phyloP scores from a whole-genome alignment of 768 basidiomycete genomes.

The Xerocomus brunneocitrinus region DNA sequence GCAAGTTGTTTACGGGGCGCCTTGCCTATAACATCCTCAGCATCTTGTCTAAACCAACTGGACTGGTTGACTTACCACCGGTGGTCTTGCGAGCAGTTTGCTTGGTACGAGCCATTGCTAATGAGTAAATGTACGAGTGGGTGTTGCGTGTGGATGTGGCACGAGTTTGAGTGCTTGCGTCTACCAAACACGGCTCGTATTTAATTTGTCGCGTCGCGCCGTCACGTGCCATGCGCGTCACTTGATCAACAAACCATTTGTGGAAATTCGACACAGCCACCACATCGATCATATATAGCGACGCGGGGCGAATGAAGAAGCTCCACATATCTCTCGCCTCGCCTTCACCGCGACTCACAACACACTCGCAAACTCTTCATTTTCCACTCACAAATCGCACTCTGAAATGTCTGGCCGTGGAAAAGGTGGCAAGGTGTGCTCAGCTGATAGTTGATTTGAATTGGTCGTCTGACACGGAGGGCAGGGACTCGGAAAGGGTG shows the following conservation, averaged over 20 bases:
- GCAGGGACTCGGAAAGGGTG: background rate
- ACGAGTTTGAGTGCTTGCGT: no score
- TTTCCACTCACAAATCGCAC: conserved; percentile 4
- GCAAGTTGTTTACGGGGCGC: conserved; percentile 57
- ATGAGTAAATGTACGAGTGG: background rate
- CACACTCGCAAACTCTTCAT: conserved; percentile 12
- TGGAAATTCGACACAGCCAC: conserved; percentile 31
- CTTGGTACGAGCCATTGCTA: conserved; percentile 66
- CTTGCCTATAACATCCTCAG: background rate
- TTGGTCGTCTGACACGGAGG: no score
- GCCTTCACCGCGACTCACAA: conserved; percentile 6
- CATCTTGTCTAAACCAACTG: background rate
- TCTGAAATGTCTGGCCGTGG: conserved; percentile 34
- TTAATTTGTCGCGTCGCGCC: conserved; percentile 24
- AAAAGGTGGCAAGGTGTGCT: background rate
- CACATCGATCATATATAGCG: conserved; percentile 16
- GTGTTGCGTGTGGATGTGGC: background rate
- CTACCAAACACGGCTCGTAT: background rate
- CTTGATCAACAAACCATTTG: conserved; percentile 21
- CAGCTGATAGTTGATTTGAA: no score
- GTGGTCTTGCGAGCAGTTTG: conserved; percentile 77
- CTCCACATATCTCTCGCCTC: conserved; percentile 6
- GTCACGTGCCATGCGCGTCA: conserved; percentile 25
- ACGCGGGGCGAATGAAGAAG: background rate
- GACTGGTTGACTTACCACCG: conserved; percentile 45